A percentile compares a stretch with the other conserved stretches of the same genome.
Evolutionary conservation across 768 basidiomycete species (phyloP).

Genomic region (Mycena albidolilacea): DNA sequence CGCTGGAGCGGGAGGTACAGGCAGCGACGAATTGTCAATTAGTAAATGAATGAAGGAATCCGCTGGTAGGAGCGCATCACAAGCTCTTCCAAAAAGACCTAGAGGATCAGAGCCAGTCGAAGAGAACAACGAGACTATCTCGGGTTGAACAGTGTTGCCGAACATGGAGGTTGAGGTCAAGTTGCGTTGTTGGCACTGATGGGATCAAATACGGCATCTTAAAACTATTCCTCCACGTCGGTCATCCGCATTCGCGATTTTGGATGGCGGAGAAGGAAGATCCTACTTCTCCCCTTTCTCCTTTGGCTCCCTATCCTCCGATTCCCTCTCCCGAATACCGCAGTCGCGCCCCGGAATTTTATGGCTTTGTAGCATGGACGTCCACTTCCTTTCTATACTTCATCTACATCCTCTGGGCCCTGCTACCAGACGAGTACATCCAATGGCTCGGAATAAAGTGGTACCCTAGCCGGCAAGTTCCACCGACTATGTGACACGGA

Average conservation of each 20-base stretch:
- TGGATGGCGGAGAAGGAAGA: constrained; percentile 24
- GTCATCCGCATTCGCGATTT: background rate
- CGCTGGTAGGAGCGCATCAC: constrained; percentile 65
- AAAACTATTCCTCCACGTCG: no score
- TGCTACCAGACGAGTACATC: constrained; percentile 82
- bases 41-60: constrained; percentile 79
- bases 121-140: constrained; percentile 80
- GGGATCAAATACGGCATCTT: no score
- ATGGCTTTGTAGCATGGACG: constrained; percentile 92
- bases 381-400: constrained; percentile 80
- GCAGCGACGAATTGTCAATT: constrained; percentile 69
- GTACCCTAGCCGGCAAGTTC: constrained; percentile 87
- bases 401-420: constrained; percentile 84
- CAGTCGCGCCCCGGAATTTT: constrained; percentile 87
- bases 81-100: constrained; percentile 63
- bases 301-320: constrained; percentile 58
- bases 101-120: constrained; percentile 78
- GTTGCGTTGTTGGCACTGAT: no score
- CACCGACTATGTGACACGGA: background rate
- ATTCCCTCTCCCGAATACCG: constrained; percentile 59
- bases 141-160: constrained; percentile 69
- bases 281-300: constrained; percentile 63
- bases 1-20: constrained; percentile 63
- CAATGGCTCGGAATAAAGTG: constrained; percentile 77
- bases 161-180: constrained; percentile 61